Conservation (phyloP, 257 asterid genomes). For the Nicotiana noctiflora region DNA sequence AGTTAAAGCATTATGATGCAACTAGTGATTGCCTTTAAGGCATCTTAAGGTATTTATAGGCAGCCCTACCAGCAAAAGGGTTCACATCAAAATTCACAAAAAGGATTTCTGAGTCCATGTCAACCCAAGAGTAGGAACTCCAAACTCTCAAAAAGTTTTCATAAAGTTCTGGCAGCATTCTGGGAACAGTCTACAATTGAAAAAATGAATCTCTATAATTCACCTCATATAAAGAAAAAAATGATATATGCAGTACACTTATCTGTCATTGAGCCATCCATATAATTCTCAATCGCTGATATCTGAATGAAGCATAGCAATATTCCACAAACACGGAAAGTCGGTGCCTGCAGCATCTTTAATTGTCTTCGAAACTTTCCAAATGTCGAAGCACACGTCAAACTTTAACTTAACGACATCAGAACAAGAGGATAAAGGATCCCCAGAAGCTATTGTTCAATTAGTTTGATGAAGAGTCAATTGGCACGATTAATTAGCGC, state of each 20-base stretch:
- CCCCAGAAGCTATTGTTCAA: not conserved
- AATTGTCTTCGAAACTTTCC: not conserved
- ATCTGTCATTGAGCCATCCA: not conserved
- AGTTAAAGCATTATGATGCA: too few species aligned
- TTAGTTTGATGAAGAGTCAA: not conserved
- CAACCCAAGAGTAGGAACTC: not conserved
- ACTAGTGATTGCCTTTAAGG: not conserved
- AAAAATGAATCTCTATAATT: too few species aligned
- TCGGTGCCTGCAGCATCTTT: not conserved
- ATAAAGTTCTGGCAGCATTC: not conserved
- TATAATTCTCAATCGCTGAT: not conserved
- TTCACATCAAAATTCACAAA: not conserved
- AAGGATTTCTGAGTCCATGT: not conserved
- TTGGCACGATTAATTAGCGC: constrained; percentile 14
- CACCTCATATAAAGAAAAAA: too few species aligned
- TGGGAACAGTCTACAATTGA: not conserved
- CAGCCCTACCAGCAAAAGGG: not conserved
- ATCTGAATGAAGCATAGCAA: not conserved
- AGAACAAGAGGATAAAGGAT: not conserved
- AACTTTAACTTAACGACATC: not conserved
- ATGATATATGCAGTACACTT: too few species aligned
- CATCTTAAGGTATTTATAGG: not conserved
- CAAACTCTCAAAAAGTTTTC: not conserved
- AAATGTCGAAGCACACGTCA: too few species aligned
- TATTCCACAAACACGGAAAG: not conserved